Base-by-base conservation (phyloP, 2,329 filamentous ascomycete genomes). In the Trichoderma asperellum region DNA sequence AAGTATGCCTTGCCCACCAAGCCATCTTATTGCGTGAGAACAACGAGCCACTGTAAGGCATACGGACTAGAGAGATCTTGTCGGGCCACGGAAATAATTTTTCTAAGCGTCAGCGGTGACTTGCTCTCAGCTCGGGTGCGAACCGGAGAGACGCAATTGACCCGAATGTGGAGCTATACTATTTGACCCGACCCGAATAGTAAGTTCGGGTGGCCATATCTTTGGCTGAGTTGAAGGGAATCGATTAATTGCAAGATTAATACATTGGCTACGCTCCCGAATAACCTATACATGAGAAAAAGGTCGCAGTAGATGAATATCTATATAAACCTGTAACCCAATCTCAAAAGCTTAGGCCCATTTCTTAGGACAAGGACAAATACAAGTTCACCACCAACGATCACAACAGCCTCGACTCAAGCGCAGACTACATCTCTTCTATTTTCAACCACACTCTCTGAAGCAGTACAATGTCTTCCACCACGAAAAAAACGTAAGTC, bases 121-220 rank as follows among this genome's bases (percentile, higher is more conserved):
- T 27, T 14, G n/a, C 24, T 40, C n/a, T 65, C 62, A 52, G 62
- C 35, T 65, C 52, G 62, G 62, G 1, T 12, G 18, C 21, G 24
- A 12, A 21, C 40, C 62, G 35, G 62, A 34, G 43, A 34, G 18
- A 16, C 11, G 16, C 12, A 52, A 43, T 43, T 27, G 62, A 56
- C 62, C 62, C 52, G 52, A 56, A 14, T 47, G 62, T 43, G 62
- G 62, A n/a, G 52, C 35, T 47, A 7, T 27, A 2, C 29, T 18
- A 24, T 43, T 21, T 43, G 49, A 12, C 52, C 62, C 52, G 62
- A 57, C 62, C 62, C 62, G 62, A 47, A 21, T 43, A 47, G 53
- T 10, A 10, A 16, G 24, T 10, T 32, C 11, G 24, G 24, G 24
- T 24, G 6, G 14, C 52, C 52, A 18, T 6, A 3, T 14, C 16